phyloP scores from a whole-genome alignment of 345 rosid species.

The Eucalyptus guilfoylei region DNA sequence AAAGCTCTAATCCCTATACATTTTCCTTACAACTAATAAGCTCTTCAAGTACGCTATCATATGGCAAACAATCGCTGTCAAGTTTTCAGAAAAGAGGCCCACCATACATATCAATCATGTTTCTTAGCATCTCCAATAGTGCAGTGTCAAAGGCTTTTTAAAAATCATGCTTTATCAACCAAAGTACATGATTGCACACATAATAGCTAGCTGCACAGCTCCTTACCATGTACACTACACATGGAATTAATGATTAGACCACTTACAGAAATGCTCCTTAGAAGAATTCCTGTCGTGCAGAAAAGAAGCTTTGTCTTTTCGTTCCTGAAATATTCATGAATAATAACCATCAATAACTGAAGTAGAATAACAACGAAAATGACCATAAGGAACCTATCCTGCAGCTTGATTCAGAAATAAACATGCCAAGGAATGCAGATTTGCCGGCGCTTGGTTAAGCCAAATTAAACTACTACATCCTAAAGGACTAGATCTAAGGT shows the following conservation, averaged over 20 bases:
- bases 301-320: slow-evolving; percentile 83
- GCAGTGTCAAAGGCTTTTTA: background rate
- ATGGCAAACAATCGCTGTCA: background rate
- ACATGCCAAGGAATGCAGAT: background rate
- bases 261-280: slow-evolving; percentile 76
- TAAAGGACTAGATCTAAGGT: background rate
- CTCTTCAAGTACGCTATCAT: background rate
- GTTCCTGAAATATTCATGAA: slow-evolving; percentile 38
- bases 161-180: background rate
- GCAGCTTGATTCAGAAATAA: background rate
- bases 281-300: slow-evolving; percentile 90
- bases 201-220: background rate
- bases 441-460: background rate
- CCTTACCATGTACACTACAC: background rate
- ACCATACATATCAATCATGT: background rate
- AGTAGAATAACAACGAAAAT: background rate
- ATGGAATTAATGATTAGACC: background rate
- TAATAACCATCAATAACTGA: background rate
- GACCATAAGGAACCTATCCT: background rate
- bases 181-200: background rate
- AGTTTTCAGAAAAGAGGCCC: background rate
- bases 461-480: background rate
- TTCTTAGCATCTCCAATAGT: background rate
- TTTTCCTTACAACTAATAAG: background rate
- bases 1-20: background rate